These are phyloP conservation scores for Phytophthora sansomeana DNA, from an alignment of 352 stramenopile species.

Conservation along the genomic window DNA sequence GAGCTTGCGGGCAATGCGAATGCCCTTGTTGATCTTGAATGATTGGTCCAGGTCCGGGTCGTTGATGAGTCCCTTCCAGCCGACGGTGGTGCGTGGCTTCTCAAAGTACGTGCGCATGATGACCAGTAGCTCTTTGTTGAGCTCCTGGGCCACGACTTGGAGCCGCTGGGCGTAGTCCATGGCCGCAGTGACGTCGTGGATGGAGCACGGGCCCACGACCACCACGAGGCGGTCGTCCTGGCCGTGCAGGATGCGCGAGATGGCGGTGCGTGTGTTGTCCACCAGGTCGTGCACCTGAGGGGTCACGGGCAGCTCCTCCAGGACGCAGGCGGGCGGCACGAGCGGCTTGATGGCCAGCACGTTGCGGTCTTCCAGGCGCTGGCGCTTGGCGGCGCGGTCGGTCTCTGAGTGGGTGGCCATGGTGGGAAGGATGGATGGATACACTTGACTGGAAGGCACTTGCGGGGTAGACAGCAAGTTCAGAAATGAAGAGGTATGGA, in stretches of 20 bases:
- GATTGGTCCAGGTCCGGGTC: conserved; percentile 84
- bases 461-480: too few relatives aligned
- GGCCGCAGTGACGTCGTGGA: conserved; percentile 77
- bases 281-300: conserved; percentile 74
- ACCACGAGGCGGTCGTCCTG: conserved; percentile 78
- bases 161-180: conserved; percentile 79
- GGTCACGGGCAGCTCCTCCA: conserved; percentile 80
- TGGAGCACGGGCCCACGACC: conserved; percentile 84
- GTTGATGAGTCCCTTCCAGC: conserved; percentile 90
- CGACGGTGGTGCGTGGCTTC: conserved; percentile 85
- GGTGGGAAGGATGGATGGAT: too few relatives aligned
- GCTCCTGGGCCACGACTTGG: conserved; percentile 59
- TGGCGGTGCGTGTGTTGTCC: conserved; percentile 50
- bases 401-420: too few relatives aligned
- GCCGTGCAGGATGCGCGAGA: conserved; percentile 71
- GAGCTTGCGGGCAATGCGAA: conserved; percentile 84
- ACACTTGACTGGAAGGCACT: too few relatives aligned
- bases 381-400: conserved; percentile 62
- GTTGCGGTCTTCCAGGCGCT: conserved; percentile 76
- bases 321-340: conserved; percentile 69
- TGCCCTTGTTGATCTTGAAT: conserved; percentile 92
- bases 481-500: too few relatives aligned
- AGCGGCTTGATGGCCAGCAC: conserved; percentile 77
- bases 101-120: conserved; percentile 92
- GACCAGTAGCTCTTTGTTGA: conserved; percentile 72